A percentile compares a stretch with the other conserved stretches of the same genome.
Evolutionary conservation across 2,329 filamentous ascomycete species (phyloP).

Genomic region (Aspergillus sp.): DNA sequence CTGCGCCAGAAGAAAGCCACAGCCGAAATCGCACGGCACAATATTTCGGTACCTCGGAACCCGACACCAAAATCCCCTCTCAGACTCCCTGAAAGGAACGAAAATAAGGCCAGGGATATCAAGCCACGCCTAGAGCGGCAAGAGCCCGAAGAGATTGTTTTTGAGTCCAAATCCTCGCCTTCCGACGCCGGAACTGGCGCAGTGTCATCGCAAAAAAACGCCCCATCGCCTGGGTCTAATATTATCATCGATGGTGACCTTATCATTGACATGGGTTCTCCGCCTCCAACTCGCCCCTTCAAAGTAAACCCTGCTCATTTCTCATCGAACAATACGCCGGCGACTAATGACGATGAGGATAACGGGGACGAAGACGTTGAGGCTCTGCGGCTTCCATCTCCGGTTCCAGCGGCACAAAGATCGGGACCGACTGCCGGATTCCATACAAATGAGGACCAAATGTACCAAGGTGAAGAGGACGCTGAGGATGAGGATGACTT

Average conservation of each 20-base stretch:
- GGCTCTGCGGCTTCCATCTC: constrained; percentile 43
- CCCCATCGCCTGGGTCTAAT: constrained; percentile 44
- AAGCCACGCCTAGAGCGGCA: constrained; percentile 17
- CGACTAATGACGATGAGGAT: constrained; percentile 38
- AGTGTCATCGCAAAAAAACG: constrained; percentile 36
- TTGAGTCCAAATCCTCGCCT: constrained; percentile 32
- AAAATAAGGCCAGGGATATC: constrained; percentile 1
- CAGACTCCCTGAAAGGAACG: constrained; percentile 16
- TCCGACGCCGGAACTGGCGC: constrained; percentile 39
- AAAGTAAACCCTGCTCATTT: constrained; percentile 48
- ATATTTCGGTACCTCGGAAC: constrained; percentile 24
- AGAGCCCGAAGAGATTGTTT: constrained; percentile 27
- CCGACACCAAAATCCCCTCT: constrained; percentile 29
- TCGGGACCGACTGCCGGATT: constrained; percentile 25
- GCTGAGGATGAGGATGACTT: constrained; percentile 52
- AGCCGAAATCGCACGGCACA: constrained; percentile 27
- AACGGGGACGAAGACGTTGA: constrained; percentile 47
- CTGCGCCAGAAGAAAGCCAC: constrained; percentile 35
- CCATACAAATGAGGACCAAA: constrained; percentile 34
- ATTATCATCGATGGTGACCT: constrained; percentile 52
- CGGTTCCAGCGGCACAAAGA: constrained; percentile 30
- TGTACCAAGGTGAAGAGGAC: constrained; percentile 24
- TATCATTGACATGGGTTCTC: constrained; percentile 56
- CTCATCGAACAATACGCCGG: constrained; percentile 47
- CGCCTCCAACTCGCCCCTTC: constrained; percentile 46